Evolutionary conservation across 352 stramenopile genomes (phyloP).

Genomic region (Phytophthora idaei): DNA sequence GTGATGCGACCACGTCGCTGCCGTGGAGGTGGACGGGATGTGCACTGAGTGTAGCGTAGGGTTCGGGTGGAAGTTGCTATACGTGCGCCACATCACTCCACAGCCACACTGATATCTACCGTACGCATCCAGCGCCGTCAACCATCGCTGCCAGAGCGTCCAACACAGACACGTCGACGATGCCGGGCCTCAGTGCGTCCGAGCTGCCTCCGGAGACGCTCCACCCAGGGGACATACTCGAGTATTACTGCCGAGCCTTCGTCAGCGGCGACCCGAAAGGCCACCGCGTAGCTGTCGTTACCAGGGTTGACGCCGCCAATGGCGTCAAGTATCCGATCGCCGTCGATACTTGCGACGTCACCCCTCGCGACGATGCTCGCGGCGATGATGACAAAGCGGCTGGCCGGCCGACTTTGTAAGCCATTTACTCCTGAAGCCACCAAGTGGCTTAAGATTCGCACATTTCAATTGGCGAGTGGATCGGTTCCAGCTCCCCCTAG

Average conservation of each 20-base stretch:
- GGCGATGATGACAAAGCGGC: not conserved
- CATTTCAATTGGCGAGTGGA: too few relatives aligned
- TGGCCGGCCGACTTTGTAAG: not conserved
- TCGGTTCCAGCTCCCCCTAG: too few relatives aligned
- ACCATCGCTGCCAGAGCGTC: too few relatives aligned
- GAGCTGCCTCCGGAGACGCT: conserved; percentile 1
- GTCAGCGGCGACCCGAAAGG: not conserved
- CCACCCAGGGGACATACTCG: not conserved
- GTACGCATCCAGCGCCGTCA: too few relatives aligned
- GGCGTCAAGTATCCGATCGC: not conserved
- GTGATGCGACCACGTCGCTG: too few relatives aligned
- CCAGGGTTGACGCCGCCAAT: not conserved
- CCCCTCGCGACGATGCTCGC: not conserved
- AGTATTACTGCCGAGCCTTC: not conserved
- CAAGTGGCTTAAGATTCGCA: not conserved
- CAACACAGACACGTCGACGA: not conserved
- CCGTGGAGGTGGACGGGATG: too few relatives aligned
- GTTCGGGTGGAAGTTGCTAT: too few relatives aligned
- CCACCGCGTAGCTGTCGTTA: not conserved
- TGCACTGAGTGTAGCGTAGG: too few relatives aligned
- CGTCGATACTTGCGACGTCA: not conserved
- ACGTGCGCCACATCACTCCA: too few relatives aligned
- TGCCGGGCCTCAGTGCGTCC: not conserved
- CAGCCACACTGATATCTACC: too few relatives aligned
- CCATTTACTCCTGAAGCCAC: not conserved